phyloP scores from a whole-genome alignment of 176 grass and related monocot genomes.

The Ensete glaucum region DNA sequence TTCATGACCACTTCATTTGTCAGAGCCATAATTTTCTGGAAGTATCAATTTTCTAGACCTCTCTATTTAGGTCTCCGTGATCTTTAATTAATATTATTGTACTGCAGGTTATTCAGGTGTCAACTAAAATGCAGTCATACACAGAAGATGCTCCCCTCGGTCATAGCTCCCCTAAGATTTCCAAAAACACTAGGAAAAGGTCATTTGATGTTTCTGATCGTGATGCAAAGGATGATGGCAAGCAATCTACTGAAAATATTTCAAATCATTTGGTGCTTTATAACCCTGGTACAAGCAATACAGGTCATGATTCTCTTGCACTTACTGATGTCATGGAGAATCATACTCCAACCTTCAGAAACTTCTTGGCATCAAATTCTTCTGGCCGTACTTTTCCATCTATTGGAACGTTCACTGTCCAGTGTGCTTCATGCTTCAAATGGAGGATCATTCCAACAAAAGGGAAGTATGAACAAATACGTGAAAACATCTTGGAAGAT shows the following conservation, averaged over 20 bases:
- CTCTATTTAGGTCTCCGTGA: too few relatives aligned
- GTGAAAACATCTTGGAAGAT: slow-evolving; percentile 27
- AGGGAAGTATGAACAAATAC: slow-evolving; percentile 67
- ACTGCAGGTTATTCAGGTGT: neutral
- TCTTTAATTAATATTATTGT: neutral
- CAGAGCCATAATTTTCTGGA: too few relatives aligned
- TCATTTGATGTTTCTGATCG: slow-evolving; percentile 1
- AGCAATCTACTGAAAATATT: slow-evolving; percentile 8
- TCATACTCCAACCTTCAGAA: neutral
- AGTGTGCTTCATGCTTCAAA: slow-evolving; percentile 72
- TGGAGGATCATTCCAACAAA: slow-evolving; percentile 59
- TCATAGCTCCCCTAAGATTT: slow-evolving; percentile 2
- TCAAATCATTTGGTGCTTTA: slow-evolving; percentile 36
- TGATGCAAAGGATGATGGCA: neutral
- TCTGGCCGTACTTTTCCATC: slow-evolving; percentile 31
- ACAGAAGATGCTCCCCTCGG: neutral
- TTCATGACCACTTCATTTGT: too few relatives aligned
- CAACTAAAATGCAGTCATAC: slow-evolving; percentile 20
- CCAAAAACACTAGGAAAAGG: slow-evolving; percentile 6
- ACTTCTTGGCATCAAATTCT: neutral
- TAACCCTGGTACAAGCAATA: slow-evolving; percentile 13
- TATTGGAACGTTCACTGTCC: slow-evolving; percentile 47
- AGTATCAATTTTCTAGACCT: too few relatives aligned
- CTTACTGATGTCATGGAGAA: slow-evolving; percentile 9
- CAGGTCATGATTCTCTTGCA: slow-evolving; percentile 3